Evolutionary conservation across 331 rosid species (phyloP).

Genomic region (Acacia concinna): DNA sequence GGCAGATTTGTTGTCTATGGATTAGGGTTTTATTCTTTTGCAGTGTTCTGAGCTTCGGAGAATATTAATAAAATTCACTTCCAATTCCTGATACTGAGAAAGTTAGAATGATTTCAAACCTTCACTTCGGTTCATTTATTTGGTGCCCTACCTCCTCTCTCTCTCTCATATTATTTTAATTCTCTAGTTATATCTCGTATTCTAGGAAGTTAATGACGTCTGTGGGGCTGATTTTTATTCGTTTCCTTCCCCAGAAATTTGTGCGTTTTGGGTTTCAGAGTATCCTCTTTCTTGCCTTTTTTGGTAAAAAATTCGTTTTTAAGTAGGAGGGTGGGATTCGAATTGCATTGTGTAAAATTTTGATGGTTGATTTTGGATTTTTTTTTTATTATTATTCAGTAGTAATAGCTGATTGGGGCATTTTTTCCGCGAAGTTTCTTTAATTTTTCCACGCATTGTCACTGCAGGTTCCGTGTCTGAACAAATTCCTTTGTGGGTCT

Average conservation of each 20-base stretch:
- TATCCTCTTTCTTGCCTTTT: background rate
- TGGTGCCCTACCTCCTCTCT: background rate
- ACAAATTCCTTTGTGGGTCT: slow-evolving; percentile 34
- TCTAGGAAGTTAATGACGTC: slow-evolving; percentile 19
- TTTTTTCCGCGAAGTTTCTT: slow-evolving; percentile 20
- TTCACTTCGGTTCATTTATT: slow-evolving; percentile 37
- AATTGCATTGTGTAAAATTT: slow-evolving; percentile 14
- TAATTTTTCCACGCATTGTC: slow-evolving; percentile 34
- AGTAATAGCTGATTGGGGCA: slow-evolving; percentile 1
- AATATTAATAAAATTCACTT: slow-evolving; percentile 35
- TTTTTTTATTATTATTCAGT: slow-evolving; percentile 2
- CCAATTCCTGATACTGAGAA: slow-evolving; percentile 40
- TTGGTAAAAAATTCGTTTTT: background rate
- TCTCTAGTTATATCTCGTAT: slow-evolving; percentile 20
- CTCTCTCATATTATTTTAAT: slow-evolving; percentile 12
- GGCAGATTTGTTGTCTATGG: slow-evolving; percentile 32
- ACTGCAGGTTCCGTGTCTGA: slow-evolving; percentile 35
- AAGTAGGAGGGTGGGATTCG: slow-evolving; percentile 12
- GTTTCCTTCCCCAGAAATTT: slow-evolving; percentile 9
- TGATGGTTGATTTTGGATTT: slow-evolving; percentile 5
- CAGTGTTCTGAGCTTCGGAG: slow-evolving; percentile 38
- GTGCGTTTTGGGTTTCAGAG: background rate
- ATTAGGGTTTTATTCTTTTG: slow-evolving; percentile 45
- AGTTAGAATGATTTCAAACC: slow-evolving; percentile 38
- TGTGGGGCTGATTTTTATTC: slow-evolving; percentile 29